These are phyloP conservation scores for Penicillium crustosum DNA, from an alignment of 2,329 filamentous ascomycete genomes.

Conservation along the genomic window DNA sequence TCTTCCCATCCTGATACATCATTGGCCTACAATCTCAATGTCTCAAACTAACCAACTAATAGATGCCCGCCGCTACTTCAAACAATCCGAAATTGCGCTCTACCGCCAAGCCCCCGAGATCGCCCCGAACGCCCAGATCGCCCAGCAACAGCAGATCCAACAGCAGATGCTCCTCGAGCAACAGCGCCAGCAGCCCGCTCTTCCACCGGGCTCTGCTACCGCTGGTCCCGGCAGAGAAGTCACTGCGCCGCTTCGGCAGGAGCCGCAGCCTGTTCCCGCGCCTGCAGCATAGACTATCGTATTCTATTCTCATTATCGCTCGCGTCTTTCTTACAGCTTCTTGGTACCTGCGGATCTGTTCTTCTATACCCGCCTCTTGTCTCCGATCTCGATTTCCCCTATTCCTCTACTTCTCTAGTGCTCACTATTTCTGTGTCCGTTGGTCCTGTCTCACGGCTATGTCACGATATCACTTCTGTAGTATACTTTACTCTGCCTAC, in stretches of 20 bases:
- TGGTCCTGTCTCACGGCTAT: constrained; percentile 13
- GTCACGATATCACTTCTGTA: constrained; percentile 24
- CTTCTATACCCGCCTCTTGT: constrained; percentile 24
- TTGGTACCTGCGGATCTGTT: constrained; percentile 10
- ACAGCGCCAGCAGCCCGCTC: constrained; percentile 36
- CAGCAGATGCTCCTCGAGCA: constrained; percentile 38
- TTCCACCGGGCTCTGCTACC: constrained; percentile 39
- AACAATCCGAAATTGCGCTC: constrained; percentile 97
- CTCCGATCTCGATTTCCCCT: constrained; percentile 1
- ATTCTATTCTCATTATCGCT: constrained; percentile 6
- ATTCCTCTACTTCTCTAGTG: background rate
- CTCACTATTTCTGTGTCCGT: constrained; percentile 8
- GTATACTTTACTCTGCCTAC: constrained; percentile 14
- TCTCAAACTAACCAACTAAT: constrained; percentile 9
- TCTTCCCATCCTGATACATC: constrained; percentile 5
- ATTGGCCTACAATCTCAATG: background rate
- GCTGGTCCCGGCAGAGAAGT: constrained; percentile 34
- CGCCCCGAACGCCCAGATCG: constrained; percentile 42
- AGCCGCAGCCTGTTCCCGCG: constrained; percentile 23
- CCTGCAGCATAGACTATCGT: constrained; percentile 26
- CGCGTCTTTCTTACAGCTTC: background rate
- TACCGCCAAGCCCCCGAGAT: constrained; percentile 69
- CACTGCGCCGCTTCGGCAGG: constrained; percentile 11
- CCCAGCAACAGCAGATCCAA: constrained; percentile 43
- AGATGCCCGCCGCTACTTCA: constrained; percentile 98